Conservation (phyloP, 148 eudicot genomes). For the Arbutus unedo region DNA sequence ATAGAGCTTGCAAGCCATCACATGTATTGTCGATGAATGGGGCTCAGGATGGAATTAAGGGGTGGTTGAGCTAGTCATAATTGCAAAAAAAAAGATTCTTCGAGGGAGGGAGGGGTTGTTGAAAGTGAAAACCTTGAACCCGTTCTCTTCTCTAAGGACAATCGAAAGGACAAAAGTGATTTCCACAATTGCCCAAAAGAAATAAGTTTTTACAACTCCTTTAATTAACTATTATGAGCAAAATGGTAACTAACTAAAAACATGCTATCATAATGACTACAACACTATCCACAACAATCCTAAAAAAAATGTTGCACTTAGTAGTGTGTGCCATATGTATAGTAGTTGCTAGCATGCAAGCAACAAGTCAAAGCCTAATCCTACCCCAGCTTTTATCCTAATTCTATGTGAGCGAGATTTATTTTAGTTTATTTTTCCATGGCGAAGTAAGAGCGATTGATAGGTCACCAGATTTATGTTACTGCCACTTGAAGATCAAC, state of each 20-base stretch:
- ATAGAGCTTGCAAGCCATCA: not conserved
- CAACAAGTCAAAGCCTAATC: not conserved
- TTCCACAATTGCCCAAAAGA: not conserved
- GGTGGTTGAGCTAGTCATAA: not conserved
- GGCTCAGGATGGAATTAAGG: not conserved
- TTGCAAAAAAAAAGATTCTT: not conserved
- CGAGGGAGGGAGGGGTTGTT: not conserved
- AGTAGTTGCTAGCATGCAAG: not conserved
- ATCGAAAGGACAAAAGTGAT: not conserved
- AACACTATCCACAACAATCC: not conserved
- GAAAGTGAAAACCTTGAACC: not conserved
- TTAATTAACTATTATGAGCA: not conserved
- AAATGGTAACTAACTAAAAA: not conserved
- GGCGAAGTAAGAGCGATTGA: not conserved
- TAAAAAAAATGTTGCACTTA: not conserved
- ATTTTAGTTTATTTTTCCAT: not conserved
- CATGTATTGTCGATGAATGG: not conserved
- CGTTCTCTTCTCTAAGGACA: too few species aligned
- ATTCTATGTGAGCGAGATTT: not conserved
- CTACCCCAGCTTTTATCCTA: not conserved
- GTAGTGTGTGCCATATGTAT: too few species aligned
- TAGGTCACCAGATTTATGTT: not conserved
- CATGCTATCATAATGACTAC: not conserved
- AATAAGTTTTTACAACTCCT: not conserved
- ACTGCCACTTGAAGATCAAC: not conserved